These are phyloP conservation scores for Henningerozyma blattae DNA, from an alignment of 805 yeast species.

Conservation along the genomic window DNA sequence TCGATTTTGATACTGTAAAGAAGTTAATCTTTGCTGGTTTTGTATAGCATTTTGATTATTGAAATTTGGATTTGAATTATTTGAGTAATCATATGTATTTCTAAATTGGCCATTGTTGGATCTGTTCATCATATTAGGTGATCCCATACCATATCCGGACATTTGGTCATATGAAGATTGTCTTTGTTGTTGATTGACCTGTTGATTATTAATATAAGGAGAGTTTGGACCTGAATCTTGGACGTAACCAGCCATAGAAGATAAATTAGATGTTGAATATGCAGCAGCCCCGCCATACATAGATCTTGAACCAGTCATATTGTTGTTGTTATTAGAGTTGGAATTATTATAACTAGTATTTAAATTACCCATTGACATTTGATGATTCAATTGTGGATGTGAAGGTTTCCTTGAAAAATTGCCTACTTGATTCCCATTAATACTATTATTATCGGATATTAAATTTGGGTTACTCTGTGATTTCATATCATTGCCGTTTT, in stretches of 20 bases:
- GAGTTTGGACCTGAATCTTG: not conserved
- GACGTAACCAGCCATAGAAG: not conserved
- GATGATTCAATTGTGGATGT: slow-evolving; percentile 3
- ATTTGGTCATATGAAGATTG: not conserved
- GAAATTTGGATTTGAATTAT: not conserved
- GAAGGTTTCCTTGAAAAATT: no score
- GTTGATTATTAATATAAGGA: not conserved
- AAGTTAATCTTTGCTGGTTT: not conserved
- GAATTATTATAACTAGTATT: slow-evolving; percentile 13
- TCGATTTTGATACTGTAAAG: not conserved
- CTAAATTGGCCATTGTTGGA: not conserved
- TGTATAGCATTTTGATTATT: not conserved
- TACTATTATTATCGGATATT: not conserved
- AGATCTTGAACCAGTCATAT: slow-evolving; percentile 11
- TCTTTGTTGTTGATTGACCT: not conserved
- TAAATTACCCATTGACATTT: not conserved
- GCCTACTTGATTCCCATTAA: no score
- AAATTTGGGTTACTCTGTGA: no score
- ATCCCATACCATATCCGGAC: not conserved
- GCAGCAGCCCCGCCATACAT: slow-evolving; percentile 19
- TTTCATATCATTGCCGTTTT: not conserved
- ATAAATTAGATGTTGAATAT: slow-evolving; percentile 4
- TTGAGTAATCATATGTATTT: not conserved
- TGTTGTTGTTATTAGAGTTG: slow-evolving; percentile 8
- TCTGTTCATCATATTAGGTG: not conserved